phyloP scores from a whole-genome alignment of 176 grass and related monocot species.

The Carex pumila region DNA sequence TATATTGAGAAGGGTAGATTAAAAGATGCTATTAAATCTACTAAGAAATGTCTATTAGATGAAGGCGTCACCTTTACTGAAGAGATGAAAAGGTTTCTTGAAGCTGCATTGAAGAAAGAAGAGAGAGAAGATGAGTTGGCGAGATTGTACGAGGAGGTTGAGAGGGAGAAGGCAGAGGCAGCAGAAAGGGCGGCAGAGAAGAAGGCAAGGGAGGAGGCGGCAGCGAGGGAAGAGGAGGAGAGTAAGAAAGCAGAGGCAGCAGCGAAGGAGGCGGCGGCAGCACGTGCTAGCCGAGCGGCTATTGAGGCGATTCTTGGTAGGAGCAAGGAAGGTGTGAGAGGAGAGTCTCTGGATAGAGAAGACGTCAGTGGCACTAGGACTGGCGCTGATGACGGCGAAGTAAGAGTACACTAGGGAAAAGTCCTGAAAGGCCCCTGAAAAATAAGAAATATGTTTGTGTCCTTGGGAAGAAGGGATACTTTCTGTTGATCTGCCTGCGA shows the following conservation, averaged over 20 bases:
- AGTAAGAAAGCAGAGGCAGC: conserved; percentile 70
- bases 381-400: conserved; percentile 19
- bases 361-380: not conserved
- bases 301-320: conserved; percentile 58
- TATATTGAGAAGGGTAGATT: conserved; percentile 40
- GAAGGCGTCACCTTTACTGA: conserved; percentile 44
- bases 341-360: conserved; percentile 22
- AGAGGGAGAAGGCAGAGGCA: conserved; percentile 57
- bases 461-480: not conserved
- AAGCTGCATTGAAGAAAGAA: conserved; percentile 49
- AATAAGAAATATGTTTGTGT: not conserved
- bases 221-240: conserved; percentile 78
- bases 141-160: conserved; percentile 69
- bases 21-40: conserved; percentile 57
- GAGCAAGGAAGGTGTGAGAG: conserved; percentile 38
- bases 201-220: conserved; percentile 64
- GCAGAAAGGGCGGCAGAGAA: conserved; percentile 62
- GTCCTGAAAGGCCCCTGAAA: not conserved
- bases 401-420: not conserved
- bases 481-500: not conserved
- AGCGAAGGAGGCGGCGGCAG: conserved; percentile 60
- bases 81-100: conserved; percentile 57
- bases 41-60: conserved; percentile 59
- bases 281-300: conserved; percentile 60
- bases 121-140: conserved; percentile 52